Evolutionary conservation across 2,329 filamentous ascomycete genomes (phyloP).

Genomic region (Chaetomium globosum): DNA sequence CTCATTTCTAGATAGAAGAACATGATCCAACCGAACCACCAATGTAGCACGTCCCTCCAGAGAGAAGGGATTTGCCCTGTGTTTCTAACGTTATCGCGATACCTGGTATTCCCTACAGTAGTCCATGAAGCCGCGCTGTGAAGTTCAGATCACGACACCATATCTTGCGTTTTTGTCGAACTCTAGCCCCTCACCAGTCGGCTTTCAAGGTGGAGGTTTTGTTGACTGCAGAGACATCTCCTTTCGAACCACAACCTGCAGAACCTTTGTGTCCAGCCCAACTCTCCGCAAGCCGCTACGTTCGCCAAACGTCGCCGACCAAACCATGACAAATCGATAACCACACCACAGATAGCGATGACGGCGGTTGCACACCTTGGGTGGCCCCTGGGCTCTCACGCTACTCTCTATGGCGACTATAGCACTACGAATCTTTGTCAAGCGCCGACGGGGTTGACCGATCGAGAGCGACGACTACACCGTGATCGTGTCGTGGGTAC

Average conservation of each 20-base stretch:
- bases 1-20: too few species aligned
- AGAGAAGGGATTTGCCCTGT: too few species aligned
- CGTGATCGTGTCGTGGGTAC: not conserved
- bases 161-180: not conserved
- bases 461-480: not conserved
- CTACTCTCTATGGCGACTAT: not conserved
- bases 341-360: not conserved
- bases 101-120: too few species aligned
- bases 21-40: too few species aligned
- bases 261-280: not conserved
- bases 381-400: not conserved
- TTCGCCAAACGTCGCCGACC: not conserved
- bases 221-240: not conserved
- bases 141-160: slow-evolving; percentile 1
- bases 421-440: not conserved
- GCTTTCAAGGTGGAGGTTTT: not conserved
- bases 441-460: not conserved
- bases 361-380: not conserved
- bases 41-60: too few species aligned
- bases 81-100: too few species aligned
- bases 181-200: not conserved
- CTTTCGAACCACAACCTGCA: not conserved
- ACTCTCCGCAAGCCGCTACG: not conserved
- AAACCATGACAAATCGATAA: not conserved
- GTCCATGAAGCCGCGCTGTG: not conserved